phyloP scores from a whole-genome alignment of 1,284 basidiomycete genomes.

The Rhodotorula sp. region DNA sequence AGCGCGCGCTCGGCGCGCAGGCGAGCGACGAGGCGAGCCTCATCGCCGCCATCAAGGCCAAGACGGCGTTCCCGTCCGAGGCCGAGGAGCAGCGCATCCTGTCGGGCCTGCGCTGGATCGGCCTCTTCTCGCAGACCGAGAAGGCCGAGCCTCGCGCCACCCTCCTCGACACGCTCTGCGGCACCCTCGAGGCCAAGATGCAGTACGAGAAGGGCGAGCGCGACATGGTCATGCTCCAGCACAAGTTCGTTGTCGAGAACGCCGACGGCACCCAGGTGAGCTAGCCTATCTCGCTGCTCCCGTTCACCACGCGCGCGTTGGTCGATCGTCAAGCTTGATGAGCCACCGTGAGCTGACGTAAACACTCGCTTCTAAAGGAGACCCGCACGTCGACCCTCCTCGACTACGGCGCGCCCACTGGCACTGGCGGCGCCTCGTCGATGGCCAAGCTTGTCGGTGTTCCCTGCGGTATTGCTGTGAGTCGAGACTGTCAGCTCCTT shows the following conservation, averaged over 20 bases:
- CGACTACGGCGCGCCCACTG: conserved; percentile 72
- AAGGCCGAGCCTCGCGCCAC: conserved; percentile 69
- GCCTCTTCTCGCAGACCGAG: conserved; percentile 74
- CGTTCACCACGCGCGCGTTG: too few species aligned
- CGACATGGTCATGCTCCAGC: conserved; percentile 96
- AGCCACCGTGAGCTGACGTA: too few species aligned
- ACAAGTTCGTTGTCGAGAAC: conserved; percentile 90
- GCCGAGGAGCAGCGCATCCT: conserved; percentile 73
- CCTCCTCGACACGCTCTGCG: conserved; percentile 92
- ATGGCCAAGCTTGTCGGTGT: conserved; percentile 88
- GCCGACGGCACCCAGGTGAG: conserved; percentile 72
- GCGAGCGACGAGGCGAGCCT: conserved; percentile 72
- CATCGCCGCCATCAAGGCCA: conserved; percentile 67
- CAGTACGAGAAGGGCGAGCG: conserved; percentile 86
- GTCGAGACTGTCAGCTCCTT: too few species aligned
- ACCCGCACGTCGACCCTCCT: conserved; percentile 90
- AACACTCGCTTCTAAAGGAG: conserved; percentile 57
- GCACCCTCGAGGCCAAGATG: conserved; percentile 86
- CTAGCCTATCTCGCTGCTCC: conserved; percentile 7
- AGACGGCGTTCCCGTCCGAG: conserved; percentile 71
- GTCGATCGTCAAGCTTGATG: too few species aligned
- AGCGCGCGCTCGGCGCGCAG: conserved; percentile 72
- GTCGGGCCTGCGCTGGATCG: conserved; percentile 89
- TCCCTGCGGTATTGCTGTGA: conserved; percentile 82
- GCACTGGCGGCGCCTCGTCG: conserved; percentile 67